Conservation (phyloP, 2,329 filamentous ascomycete genomes). For the Neofusicoccum parvum region DNA sequence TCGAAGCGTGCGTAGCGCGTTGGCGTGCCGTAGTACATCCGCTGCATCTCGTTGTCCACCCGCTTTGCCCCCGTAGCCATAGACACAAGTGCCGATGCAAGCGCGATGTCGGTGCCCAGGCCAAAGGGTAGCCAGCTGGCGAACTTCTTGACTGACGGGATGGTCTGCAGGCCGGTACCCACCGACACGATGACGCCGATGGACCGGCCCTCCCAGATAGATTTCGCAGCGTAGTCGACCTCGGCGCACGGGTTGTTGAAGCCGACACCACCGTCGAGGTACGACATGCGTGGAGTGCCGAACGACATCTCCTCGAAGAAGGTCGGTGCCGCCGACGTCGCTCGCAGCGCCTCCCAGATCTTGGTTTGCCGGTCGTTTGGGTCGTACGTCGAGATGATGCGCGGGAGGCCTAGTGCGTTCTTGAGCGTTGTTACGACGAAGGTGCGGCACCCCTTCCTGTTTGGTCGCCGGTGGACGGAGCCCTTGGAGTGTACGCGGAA, state of each 20-base stretch:
- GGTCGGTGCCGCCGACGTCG: slow-evolving; percentile 35
- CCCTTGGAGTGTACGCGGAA: slow-evolving; percentile 38
- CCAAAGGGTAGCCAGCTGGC: slow-evolving; percentile 43
- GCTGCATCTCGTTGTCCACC: slow-evolving; percentile 45
- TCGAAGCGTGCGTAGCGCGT: slow-evolving; percentile 44
- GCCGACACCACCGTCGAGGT: slow-evolving; percentile 26
- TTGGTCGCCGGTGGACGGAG: slow-evolving; percentile 38
- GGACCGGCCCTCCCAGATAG: slow-evolving; percentile 25
- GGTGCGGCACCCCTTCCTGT: slow-evolving; percentile 38
- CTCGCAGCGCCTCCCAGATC: slow-evolving; percentile 33
- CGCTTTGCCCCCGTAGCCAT: slow-evolving; percentile 43
- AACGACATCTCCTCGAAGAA: slow-evolving; percentile 33
- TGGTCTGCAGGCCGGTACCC: slow-evolving; percentile 41
- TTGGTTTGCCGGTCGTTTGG: slow-evolving; percentile 41
- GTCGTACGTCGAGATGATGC: slow-evolving; percentile 42
- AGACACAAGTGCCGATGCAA: slow-evolving; percentile 38
- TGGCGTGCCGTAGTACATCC: slow-evolving; percentile 41
- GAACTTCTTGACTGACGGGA: slow-evolving; percentile 40
- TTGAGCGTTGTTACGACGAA: slow-evolving; percentile 44
- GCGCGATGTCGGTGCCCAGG: slow-evolving; percentile 40
- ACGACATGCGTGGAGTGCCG: slow-evolving; percentile 29
- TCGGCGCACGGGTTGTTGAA: slow-evolving; percentile 27
- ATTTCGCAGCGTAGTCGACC: slow-evolving; percentile 26
- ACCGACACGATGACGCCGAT: slow-evolving; percentile 43
- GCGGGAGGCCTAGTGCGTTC: slow-evolving; percentile 40